Evolutionary conservation across 768 basidiomycete genomes (phyloP).

Genomic region (Rhodotorula babjevae): DNA sequence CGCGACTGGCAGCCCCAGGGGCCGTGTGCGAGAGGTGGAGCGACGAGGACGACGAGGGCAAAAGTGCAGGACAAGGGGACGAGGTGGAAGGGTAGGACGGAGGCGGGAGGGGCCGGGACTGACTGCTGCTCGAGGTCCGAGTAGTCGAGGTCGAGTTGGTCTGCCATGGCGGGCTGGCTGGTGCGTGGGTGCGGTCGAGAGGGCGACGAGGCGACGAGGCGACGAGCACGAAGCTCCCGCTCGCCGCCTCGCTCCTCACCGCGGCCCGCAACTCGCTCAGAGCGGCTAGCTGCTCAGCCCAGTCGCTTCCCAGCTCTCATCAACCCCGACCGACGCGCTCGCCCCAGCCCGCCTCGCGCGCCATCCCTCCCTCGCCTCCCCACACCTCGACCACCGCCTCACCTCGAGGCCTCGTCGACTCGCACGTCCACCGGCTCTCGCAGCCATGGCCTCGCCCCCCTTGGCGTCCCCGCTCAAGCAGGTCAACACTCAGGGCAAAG

Average conservation of each 20-base stretch:
- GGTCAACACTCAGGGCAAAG: constrained; percentile 10
- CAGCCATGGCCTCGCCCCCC: not conserved
- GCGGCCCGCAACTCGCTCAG: no score
- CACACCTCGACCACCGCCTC: no score
- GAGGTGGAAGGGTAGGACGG: no score
- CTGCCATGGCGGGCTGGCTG: not conserved
- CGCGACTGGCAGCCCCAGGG: not conserved
- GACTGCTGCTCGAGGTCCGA: constrained; percentile 84
- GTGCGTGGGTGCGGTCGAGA: not conserved
- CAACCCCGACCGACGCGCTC: no score
- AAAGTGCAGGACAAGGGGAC: not conserved
- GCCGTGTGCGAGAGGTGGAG: not conserved
- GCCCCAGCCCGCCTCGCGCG: no score
- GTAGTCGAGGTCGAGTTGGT: constrained; percentile 65
- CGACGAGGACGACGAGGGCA: not conserved
- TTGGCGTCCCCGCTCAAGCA: constrained; percentile 28
- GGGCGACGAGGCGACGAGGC: not conserved
- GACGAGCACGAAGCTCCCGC: no score
- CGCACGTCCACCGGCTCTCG: not conserved
- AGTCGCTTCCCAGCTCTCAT: no score
- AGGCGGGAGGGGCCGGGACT: not conserved
- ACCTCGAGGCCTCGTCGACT: not conserved
- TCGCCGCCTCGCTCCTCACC: not conserved
- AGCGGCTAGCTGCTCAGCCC: no score
- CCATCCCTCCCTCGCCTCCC: no score